phyloP scores from a whole-genome alignment of 2,329 filamentous ascomycete genomes.

The Fusarium phyllophilum region DNA sequence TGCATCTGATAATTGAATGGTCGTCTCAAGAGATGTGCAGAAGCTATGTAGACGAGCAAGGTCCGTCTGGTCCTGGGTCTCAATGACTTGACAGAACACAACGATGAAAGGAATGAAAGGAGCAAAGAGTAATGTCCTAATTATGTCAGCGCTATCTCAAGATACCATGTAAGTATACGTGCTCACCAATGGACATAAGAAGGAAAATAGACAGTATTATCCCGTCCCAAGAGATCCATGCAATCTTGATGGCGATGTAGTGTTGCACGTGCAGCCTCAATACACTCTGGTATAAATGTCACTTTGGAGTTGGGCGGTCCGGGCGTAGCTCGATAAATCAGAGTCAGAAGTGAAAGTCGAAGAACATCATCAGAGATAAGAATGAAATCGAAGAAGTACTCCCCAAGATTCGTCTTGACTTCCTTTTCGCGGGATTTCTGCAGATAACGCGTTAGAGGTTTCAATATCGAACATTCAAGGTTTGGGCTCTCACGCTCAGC shows the following conservation, averaged over 20 bases:
- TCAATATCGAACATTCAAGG: neutral
- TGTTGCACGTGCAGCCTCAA: constrained; percentile 54
- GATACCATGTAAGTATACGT: too few species aligned
- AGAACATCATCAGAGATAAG: constrained; percentile 55
- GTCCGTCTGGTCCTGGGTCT: constrained; percentile 56
- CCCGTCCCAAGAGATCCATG: constrained; percentile 51
- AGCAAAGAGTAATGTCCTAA: constrained; percentile 59
- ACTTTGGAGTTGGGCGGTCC: constrained; percentile 39
- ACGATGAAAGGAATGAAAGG: constrained; percentile 65
- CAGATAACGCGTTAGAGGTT: neutral
- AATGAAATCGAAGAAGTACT: constrained; percentile 49
- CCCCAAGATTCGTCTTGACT: constrained; percentile 35
- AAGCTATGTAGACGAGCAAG: constrained; percentile 61
- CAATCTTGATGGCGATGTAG: constrained; percentile 54
- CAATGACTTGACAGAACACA: constrained; percentile 61
- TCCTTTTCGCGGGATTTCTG: constrained; percentile 41
- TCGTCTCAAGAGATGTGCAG: constrained; percentile 60
- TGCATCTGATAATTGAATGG: constrained; percentile 57
- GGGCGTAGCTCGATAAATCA: constrained; percentile 57
- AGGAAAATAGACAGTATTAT: constrained; percentile 51
- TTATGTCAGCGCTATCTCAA: neutral
- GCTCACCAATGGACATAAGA: constrained; percentile 57
- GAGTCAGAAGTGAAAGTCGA: constrained; percentile 53
- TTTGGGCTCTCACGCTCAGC: constrained; percentile 24
- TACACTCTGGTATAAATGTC: constrained; percentile 55